Conservation (phyloP, 2,329 filamentous ascomycete genomes). For the Fusarium sp. region DNA sequence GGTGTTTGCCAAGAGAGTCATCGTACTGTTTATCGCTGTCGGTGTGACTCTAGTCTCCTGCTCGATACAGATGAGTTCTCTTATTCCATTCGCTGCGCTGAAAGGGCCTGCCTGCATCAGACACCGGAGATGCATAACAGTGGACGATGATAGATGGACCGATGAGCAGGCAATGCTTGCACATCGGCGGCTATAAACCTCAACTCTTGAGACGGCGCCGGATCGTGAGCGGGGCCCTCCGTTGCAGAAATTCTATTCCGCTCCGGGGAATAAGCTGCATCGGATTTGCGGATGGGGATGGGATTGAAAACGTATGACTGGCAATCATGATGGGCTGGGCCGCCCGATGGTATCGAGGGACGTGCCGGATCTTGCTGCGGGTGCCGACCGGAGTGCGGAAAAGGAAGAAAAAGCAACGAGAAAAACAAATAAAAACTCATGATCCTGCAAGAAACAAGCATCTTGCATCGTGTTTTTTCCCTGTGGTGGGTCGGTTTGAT, state of each 20-base stretch:
- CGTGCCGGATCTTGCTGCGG: constrained; percentile 12
- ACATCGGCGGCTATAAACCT: constrained; percentile 19
- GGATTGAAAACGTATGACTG: constrained; percentile 46
- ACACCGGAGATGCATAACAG: constrained; percentile 9
- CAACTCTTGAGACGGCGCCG: constrained; percentile 11
- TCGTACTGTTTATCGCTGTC: constrained; percentile 4
- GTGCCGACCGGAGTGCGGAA: constrained; percentile 10
- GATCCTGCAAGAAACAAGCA: constrained; percentile 27
- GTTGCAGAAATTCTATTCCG: constrained; percentile 15
- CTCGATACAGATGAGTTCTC: constrained; percentile 6
- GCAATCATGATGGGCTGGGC: constrained; percentile 35
- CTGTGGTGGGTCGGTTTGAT: constrained; percentile 27
- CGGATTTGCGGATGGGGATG: constrained; percentile 20
- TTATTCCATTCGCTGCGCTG: constrained; percentile 5
- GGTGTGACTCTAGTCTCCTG: constrained; percentile 18
- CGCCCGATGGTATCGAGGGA: constrained; percentile 22
- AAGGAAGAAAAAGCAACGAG: constrained; percentile 16
- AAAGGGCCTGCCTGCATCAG: constrained; percentile 1
- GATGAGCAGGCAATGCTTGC: constrained; percentile 28
- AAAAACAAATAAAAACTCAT: constrained; percentile 23
- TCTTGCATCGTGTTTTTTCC: constrained; percentile 12
- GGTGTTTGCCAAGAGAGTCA: constrained; percentile 19
- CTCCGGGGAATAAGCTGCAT: constrained; percentile 32
- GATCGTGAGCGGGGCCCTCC: constrained; percentile 24
- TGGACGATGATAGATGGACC: constrained; percentile 5